Conservation (phyloP, 2,329 filamentous ascomycete genomes). For the Xylariomycetidae sp. region DNA sequence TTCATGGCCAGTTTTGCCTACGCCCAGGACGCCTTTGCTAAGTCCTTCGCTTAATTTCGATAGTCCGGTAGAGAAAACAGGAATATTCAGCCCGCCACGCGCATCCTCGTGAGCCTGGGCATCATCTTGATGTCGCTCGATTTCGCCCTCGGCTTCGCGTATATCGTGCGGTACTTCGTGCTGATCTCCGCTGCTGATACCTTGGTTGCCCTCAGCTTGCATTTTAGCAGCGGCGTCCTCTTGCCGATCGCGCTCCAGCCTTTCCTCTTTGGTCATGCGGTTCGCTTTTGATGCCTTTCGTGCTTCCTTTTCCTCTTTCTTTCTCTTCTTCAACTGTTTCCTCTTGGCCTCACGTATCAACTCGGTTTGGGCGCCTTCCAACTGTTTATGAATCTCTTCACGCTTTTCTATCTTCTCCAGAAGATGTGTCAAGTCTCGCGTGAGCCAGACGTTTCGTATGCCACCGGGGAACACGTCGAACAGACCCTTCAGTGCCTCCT, state of each 20-base stretch:
- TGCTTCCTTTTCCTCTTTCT: slow-evolving; percentile 59
- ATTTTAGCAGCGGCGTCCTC: slow-evolving; percentile 46
- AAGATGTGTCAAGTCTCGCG: slow-evolving; percentile 78
- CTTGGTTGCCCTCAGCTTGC: slow-evolving; percentile 45
- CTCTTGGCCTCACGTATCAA: slow-evolving; percentile 77
- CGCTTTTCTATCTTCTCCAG: slow-evolving; percentile 78
- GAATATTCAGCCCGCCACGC: slow-evolving; percentile 23
- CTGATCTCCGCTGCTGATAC: slow-evolving; percentile 48
- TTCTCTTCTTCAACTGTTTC: slow-evolving; percentile 65
- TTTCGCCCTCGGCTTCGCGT: slow-evolving; percentile 33
- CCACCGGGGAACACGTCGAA: slow-evolving; percentile 97
- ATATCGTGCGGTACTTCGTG: slow-evolving; percentile 50
- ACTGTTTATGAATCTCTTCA: slow-evolving; percentile 61
- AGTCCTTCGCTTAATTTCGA: slow-evolving; percentile 46
- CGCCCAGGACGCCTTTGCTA: slow-evolving; percentile 37
- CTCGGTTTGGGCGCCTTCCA: slow-evolving; percentile 81
- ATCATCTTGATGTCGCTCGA: slow-evolving; percentile 12
- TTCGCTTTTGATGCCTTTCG: slow-evolving; percentile 49
- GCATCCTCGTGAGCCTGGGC: slow-evolving; percentile 11
- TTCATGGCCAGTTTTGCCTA: slow-evolving; percentile 39
- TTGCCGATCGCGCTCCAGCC: slow-evolving; percentile 38
- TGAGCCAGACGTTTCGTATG: slow-evolving; percentile 94
- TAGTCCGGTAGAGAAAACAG: slow-evolving; percentile 32
- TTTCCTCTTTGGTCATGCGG: slow-evolving; percentile 47
- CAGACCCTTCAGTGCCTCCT: slow-evolving; percentile 73